These are phyloP conservation scores for Penicillium dipodomyicola DNA, from an alignment of 495 filamentous ascomycete genomes.

Conservation along the genomic window DNA sequence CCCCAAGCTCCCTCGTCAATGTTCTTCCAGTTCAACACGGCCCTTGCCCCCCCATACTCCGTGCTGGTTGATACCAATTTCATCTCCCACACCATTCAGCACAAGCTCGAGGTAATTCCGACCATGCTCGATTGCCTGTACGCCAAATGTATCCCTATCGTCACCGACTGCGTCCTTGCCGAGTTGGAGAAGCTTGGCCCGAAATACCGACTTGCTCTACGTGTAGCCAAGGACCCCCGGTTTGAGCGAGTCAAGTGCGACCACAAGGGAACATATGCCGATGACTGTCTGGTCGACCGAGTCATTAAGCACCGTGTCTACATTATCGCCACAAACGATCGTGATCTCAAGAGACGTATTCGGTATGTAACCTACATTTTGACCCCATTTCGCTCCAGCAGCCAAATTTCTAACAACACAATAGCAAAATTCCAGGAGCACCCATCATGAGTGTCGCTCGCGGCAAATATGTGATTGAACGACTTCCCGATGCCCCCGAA, in stretches of 20 bases:
- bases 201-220: slow-evolving; percentile 83
- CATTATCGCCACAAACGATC: slow-evolving; percentile 88
- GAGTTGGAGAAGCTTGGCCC: slow-evolving; percentile 91
- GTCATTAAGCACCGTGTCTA: slow-evolving; percentile 77
- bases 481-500: slow-evolving; percentile 69
- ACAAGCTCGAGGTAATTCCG: slow-evolving; percentile 83
- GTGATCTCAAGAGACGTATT: slow-evolving; percentile 70
- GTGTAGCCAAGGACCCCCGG: slow-evolving; percentile 88
- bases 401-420: not conserved
- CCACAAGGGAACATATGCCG: slow-evolving; percentile 90
- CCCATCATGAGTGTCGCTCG: slow-evolving; percentile 68
- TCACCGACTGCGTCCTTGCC: slow-evolving; percentile 54
- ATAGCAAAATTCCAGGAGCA: slow-evolving; percentile 42
- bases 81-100: slow-evolving; percentile 82
- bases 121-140: slow-evolving; percentile 78
- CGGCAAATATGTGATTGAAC: slow-evolving; percentile 90
- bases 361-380: slow-evolving; percentile 32
- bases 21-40: slow-evolving; percentile 94
- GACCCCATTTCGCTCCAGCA: not conserved
- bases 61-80: slow-evolving; percentile 93
- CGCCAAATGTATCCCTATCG: slow-evolving; percentile 52
- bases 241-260: slow-evolving; percentile 82
- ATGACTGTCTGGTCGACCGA: slow-evolving; percentile 91
- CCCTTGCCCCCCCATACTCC: slow-evolving; percentile 83
- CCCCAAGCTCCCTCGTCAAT: slow-evolving; percentile 79